A percentile compares a stretch with the other conserved stretches of the same genome.
Evolutionary conservation across 768 basidiomycete genomes (phyloP).

Genomic region (Boletus tomentosulus): DNA sequence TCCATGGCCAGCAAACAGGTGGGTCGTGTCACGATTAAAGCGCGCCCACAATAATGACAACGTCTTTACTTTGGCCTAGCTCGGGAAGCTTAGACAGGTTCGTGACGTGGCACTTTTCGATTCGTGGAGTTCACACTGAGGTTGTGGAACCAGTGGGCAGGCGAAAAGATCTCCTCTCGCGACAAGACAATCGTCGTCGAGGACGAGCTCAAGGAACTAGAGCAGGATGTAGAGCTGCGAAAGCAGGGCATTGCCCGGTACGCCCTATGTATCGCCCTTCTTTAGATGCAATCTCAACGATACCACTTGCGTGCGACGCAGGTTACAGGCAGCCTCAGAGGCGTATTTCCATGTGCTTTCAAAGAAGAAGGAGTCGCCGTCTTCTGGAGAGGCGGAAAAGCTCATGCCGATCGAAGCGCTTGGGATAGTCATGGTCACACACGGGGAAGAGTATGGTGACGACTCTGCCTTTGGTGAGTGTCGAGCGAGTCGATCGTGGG

Average conservation of each 20-base stretch:
- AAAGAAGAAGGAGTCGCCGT: conserved; percentile 71
- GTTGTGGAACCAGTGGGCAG: conserved; percentile 63
- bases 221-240: conserved; percentile 79
- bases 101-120: conserved; percentile 13
- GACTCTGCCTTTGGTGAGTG: conserved; percentile 67
- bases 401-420: conserved; percentile 72
- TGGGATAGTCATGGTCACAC: conserved; percentile 81
- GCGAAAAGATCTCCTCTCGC: conserved; percentile 80
- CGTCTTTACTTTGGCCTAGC: conserved; percentile 35
- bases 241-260: conserved; percentile 71
- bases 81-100: conserved; percentile 78
- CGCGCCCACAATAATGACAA: neutral
- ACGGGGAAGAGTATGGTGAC: conserved; percentile 77
- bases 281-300: neutral
- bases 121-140: conserved; percentile 14
- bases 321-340: conserved; percentile 68
- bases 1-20: conserved; percentile 69
- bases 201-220: conserved; percentile 73
- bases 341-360: conserved; percentile 66
- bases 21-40: conserved; percentile 7
- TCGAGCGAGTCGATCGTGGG: neutral
- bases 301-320: conserved; percentile 24
- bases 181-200: conserved; percentile 73
- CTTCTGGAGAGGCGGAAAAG: conserved; percentile 61
- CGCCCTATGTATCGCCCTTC: conserved; percentile 23